These are phyloP conservation scores for Apiospora pterosperma DNA, from an alignment of 2,329 filamentous ascomycete species.

Conservation along the genomic window DNA sequence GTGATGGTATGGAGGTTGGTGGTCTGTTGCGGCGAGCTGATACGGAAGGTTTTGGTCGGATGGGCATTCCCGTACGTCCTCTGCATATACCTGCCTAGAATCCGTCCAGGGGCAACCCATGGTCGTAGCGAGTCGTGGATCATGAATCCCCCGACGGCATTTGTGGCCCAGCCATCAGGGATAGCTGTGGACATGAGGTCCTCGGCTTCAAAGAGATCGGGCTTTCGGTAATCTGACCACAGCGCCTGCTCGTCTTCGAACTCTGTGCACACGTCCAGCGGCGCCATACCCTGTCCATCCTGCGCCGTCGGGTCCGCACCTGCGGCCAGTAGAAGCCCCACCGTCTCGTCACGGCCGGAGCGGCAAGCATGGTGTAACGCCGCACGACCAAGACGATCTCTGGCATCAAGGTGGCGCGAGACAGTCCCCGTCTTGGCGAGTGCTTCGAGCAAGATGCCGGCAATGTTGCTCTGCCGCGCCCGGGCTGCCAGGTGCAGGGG, in stretches of 20 bases:
- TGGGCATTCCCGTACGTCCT: background rate
- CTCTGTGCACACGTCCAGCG: constrained; percentile 11
- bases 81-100: background rate
- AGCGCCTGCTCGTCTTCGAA: constrained; percentile 13
- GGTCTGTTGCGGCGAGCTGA: background rate
- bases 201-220: background rate
- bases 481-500: constrained; percentile 37
- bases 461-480: constrained; percentile 27
- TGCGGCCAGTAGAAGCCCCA: constrained; percentile 21
- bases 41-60: background rate
- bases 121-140: background rate
- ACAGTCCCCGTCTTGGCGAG: background rate
- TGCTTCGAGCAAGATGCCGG: constrained; percentile 25
- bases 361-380: constrained; percentile 22
- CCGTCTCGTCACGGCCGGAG: constrained; percentile 22
- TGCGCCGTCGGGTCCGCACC: constrained; percentile 15
- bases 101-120: background rate
- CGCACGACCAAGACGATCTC: background rate
- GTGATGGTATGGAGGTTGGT: background rate
- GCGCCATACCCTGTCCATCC: constrained; percentile 7
- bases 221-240: background rate
- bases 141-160: background rate
- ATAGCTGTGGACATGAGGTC: background rate
- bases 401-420: background rate
- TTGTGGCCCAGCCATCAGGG: background rate